Base-by-base conservation (phyloP, 768 basidiomycete genomes). In the Boletus sp. region DNA sequence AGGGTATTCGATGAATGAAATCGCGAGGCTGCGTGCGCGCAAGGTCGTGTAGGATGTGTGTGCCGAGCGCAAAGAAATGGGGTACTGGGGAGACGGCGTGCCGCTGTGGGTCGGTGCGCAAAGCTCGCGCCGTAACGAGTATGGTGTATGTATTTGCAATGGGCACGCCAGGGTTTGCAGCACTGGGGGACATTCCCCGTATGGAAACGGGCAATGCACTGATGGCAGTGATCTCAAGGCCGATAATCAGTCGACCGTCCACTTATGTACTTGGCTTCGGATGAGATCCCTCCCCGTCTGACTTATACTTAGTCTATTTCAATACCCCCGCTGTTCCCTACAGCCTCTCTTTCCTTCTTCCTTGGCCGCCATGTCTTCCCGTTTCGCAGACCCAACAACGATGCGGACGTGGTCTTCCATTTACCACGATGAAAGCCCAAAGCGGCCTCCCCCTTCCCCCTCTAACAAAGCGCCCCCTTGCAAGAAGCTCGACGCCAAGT, bases 1-100 rank as follows among this genome's bases (percentile, higher is more conserved):
- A 48, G 79, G 78, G 58, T 80, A 79, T 54, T 61, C 60, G 47
- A 49, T 29, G 41, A 54, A 68, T 43, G 73, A 75, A 50, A 79
- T 85, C 56, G 57, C 64, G 47, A 69, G 69, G 50, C 63, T 87
- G 62, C 74, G 77, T 58, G 64, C 64, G 63, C 66, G 72, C 60
- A 72, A 72, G 62, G 71, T 76, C 32, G 74, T 82, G 54, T 75
- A 73, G 60, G 32, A 29, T 46, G 57, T 57, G 56, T 65, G 56
- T 65, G 57, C 46, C 42, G 52, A 57, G 46, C 32, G 56, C 48
- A 46, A 30, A 57, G 50, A 55, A 65, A 54, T 35, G 61, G 63
- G 66, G 66, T 48, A 33, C 17, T 51, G 53, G 59, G 41, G 41
- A 27, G 8, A 15, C 7, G 41, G 54, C 50, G 40, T 38, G 43